Base-by-base conservation (phyloP, 768 basidiomycete species). In the Termitomyces sp. region DNA sequence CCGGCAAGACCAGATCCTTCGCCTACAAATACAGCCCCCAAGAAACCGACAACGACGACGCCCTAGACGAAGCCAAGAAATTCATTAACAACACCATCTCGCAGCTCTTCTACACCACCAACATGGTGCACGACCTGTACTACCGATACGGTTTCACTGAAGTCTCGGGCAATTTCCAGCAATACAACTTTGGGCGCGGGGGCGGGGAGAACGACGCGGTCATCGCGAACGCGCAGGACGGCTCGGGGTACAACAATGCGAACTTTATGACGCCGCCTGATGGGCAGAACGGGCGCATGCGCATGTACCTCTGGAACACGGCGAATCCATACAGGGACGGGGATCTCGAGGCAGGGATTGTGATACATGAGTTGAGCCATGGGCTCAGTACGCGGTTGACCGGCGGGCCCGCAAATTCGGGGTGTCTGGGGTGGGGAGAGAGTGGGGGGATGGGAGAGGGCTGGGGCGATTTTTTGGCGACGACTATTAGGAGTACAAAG, bases 401-500 rank as follows among this genome's bases (percentile, higher is more conserved):
- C 7, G 96, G 96, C 73, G 96, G 96, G 3, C 95, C 95, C 0
- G 81, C 85, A 57, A 92, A 96, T 77, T 95, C 93, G 36, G 92
- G 91, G 2, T 97, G 96, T 72, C 86, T 98, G 59, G 94, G 93
- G 11, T 98, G 91, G 88, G 96, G 96, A 56, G 95, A 98, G 77
- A 82, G 87, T 32, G 96, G 96, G 43, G 96, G 95, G 31, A 98
- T 98, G 96, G 96, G 96, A 66, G 94, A 97, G 76, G 95, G 95
- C 14, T 97, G 95, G 95, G 95, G 95, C 64, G 92, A 95, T 67
- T 94, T 88, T 77, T 76, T 97, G 54, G 96, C 94, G 5, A 98
- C 95, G 0, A 85, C 85, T 0, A 89, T 95, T 70, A 86, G 95
- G 52, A 90, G 89, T 76, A 89, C 80, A 52, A 80, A 80, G 69